Evolutionary conservation across 306 rosid genomes (phyloP).

Genomic region (Acacia confusa): DNA sequence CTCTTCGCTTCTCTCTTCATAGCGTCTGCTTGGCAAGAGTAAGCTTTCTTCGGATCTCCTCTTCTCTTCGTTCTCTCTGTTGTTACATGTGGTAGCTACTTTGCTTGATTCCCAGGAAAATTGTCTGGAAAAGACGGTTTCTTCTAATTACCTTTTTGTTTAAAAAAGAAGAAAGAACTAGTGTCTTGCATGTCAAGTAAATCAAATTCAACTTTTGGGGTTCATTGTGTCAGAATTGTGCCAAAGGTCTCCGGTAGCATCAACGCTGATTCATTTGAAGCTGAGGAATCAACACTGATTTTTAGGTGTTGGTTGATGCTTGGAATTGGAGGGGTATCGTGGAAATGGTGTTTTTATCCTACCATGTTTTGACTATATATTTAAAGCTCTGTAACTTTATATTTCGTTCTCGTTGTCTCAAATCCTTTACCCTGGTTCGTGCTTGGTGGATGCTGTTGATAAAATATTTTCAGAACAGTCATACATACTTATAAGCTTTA

Average conservation of each 20-base stretch:
- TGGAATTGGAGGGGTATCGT: not conserved
- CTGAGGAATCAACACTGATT: not conserved
- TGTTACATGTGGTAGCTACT: not conserved
- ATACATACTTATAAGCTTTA: not conserved
- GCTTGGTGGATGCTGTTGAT: not conserved
- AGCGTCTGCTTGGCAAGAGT: constrained; percentile 70
- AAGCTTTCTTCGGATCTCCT: constrained; percentile 43
- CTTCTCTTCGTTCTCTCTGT: not conserved
- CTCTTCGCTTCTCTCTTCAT: constrained; percentile 63
- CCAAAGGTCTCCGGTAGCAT: not conserved
- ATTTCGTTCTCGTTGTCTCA: not conserved
- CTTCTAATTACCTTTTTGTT: not conserved
- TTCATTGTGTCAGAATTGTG: not conserved
- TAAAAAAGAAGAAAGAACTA: not conserved
- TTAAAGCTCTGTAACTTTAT: not conserved
- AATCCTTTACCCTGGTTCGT: not conserved
- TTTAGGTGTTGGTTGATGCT: not conserved
- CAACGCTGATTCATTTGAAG: not conserved
- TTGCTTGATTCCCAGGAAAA: constrained; percentile 13
- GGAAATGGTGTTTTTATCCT: not conserved
- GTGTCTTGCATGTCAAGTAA: not conserved
- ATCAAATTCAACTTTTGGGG: not conserved
- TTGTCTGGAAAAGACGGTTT: not conserved
- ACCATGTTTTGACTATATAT: not conserved
- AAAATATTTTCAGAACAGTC: not conserved